Evolutionary conservation across 2,329 filamentous ascomycete genomes (phyloP).

Genomic region (Hypoxylon sp.): DNA sequence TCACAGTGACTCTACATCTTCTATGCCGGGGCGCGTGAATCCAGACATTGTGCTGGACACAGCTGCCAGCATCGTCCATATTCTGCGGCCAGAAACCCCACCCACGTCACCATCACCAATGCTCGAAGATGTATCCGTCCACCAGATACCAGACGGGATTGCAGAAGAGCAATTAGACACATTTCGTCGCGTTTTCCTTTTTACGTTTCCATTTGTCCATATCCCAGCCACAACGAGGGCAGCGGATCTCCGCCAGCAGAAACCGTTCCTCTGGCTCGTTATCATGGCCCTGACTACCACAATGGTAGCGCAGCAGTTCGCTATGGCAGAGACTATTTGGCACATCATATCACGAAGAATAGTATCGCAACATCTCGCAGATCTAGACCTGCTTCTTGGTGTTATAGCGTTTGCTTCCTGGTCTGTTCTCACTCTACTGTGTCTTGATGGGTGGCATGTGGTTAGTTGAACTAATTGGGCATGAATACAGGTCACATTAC

Average conservation of each 20-base stretch:
- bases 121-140: constrained; percentile 35
- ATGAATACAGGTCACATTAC: constrained; percentile 39
- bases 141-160: constrained; percentile 29
- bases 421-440: constrained; percentile 32
- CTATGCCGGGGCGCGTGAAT: constrained; percentile 16
- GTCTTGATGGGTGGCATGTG: background rate
- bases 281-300: constrained; percentile 40
- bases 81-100: constrained; percentile 38
- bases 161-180: constrained; percentile 39
- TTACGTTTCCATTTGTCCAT: constrained; percentile 43
- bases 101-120: constrained; percentile 28
- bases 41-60: constrained; percentile 45
- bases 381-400: constrained; percentile 44
- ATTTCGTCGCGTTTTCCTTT: constrained; percentile 41
- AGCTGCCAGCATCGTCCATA: constrained; percentile 31
- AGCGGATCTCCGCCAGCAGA: constrained; percentile 38
- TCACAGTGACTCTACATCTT: constrained; percentile 15
- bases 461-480: constrained; percentile 13
- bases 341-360: constrained; percentile 44
- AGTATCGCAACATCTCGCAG: constrained; percentile 39
- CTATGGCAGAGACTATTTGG: constrained; percentile 43
- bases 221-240: constrained; percentile 34
- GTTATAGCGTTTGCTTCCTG: constrained; percentile 42
- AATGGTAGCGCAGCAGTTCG: constrained; percentile 39
- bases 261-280: constrained; percentile 47